Evolutionary conservation across 2,329 filamentous ascomycete species (phyloP).

Genomic region (Catunica adiposa): DNA sequence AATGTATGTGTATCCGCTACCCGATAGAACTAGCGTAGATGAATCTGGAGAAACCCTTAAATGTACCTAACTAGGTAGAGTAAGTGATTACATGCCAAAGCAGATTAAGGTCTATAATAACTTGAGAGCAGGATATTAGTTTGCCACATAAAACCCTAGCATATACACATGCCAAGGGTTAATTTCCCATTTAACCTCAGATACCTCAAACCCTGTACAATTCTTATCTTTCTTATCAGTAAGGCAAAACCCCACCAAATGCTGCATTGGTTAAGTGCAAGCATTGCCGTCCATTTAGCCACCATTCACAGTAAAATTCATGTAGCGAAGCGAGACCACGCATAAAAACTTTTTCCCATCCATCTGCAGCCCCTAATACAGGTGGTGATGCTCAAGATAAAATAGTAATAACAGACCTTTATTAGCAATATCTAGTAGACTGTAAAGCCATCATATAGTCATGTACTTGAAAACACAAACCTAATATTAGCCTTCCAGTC

Average conservation of each 20-base stretch:
- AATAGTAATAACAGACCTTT: too few relatives aligned
- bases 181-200: constrained; percentile 1
- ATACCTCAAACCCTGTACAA: not conserved
- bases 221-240: not conserved
- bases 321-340: not conserved
- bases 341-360: not conserved
- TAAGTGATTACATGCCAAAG: too few relatives aligned
- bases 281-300: not conserved
- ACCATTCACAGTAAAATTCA: not conserved
- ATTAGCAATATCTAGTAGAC: too few relatives aligned
- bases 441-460: too few relatives aligned
- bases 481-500: too few relatives aligned
- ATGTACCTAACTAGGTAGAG: too few relatives aligned
- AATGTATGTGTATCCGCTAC: not conserved
- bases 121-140: too few relatives aligned
- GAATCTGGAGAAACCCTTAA: too few relatives aligned
- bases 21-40: not conserved
- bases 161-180: not conserved
- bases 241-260: constrained; percentile 1
- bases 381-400: too few relatives aligned
- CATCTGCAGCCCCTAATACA: not conserved
- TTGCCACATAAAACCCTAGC: too few relatives aligned
- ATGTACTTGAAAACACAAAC: too few relatives aligned
- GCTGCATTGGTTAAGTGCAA: not conserved
- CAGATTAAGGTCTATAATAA: too few relatives aligned